phyloP scores from a whole-genome alignment of 257 asterid genomes.

The Haberlea rhodopensis region DNA sequence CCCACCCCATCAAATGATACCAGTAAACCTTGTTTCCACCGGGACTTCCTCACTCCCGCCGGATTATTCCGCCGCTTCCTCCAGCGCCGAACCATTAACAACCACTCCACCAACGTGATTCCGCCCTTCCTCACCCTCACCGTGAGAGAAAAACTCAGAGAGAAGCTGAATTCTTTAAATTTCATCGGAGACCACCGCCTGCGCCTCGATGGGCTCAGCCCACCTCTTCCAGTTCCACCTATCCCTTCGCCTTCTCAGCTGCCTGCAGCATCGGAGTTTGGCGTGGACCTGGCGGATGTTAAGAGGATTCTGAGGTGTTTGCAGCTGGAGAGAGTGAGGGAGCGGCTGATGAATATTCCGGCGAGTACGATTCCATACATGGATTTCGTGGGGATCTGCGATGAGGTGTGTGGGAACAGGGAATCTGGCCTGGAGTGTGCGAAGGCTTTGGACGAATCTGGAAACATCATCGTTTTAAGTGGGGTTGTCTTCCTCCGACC shows the following conservation, averaged over 20 bases:
- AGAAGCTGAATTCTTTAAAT: constrained; percentile 46
- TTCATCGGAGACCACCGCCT: constrained; percentile 32
- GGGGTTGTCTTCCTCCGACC: constrained; percentile 76
- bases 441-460: constrained; percentile 62
- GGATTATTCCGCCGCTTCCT: constrained; percentile 40
- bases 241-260: no score
- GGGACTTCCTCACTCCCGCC: constrained; percentile 30
- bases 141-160: constrained; percentile 60
- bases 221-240: no score
- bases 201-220: constrained; percentile 31
- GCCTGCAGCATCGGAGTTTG: constrained; percentile 18
- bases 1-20: no score
- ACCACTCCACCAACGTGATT: no score
- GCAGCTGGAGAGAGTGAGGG: constrained; percentile 50
- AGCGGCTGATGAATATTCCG: constrained; percentile 44
- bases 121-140: constrained; percentile 53
- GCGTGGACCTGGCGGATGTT: constrained; percentile 42
- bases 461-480: constrained; percentile 74
- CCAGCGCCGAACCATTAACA: constrained; percentile 51
- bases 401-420: constrained; percentile 36
- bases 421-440: constrained; percentile 65
- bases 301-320: constrained; percentile 49
- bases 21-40: no score
- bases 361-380: constrained; percentile 51
- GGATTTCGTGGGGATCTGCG: constrained; percentile 53